Base-by-base conservation (phyloP, 2,329 filamentous ascomycete genomes). In the Cladosporium halotolerans region DNA sequence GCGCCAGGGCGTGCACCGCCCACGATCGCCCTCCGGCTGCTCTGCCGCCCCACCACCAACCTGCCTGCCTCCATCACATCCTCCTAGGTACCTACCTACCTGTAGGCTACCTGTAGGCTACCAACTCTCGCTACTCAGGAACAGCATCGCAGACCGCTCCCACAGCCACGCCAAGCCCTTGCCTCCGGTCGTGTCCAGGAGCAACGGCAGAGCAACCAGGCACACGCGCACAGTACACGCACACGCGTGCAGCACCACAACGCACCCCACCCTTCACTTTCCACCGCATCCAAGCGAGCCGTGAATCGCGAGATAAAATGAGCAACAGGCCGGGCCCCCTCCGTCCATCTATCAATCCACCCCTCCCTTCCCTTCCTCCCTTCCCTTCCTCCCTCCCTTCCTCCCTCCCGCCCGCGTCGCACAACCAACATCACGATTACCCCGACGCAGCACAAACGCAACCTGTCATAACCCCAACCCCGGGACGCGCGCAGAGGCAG, bases 251-350 rank as follows among this genome's bases (percentile, higher is more conserved):
- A 28, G 23, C 23, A 28, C 23, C 23, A 28, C 23, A 5, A 28
- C 23, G 5, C 23, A 28, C 23, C 23, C 23, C 23, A 28, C 23
- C 23, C 23, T 28, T 28, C 23, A 40, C 48, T 43, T 51, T 16
- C 33, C 48, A 38, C 40, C 44, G 48, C 48, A 51, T 51, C 48
- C 48, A 51, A 51, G 48, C 48, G 48, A 51, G 48, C 39, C 47
- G 33, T 36, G 18, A 14, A 14, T 11, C 36, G 23, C 23, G 23
- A 7, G 23, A 28, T 28, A 28, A 28, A 28, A 28, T 28, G 23
- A 28, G 23, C 23, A 28, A 28, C 23, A 28, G 23, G 23, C 23
- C 23, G 23, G 23, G 23, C 7, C 23, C 23, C 23, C 23, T 28
- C 23, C 3, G 4, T 7, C 23, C 23, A 28, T 28, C 23, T 28